These are phyloP conservation scores for Dactylis glomerata DNA, from an alignment of 176 grass and related monocot species.

Conservation along the genomic window DNA sequence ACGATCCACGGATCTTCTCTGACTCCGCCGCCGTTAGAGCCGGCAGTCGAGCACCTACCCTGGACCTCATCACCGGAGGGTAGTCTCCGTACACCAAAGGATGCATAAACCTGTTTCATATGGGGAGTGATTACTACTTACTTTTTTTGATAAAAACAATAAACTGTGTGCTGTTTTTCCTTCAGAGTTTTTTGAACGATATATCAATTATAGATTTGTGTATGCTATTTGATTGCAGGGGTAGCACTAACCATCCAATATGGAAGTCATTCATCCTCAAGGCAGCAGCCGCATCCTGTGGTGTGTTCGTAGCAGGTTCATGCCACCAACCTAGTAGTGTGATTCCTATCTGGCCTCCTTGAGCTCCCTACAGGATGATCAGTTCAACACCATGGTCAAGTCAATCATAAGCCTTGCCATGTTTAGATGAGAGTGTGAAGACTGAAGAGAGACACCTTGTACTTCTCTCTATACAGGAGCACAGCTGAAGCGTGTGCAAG, in stretches of 20 bases:
- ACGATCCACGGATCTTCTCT: conserved; percentile 37
- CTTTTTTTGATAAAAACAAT: too few species aligned
- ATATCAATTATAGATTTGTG: too few species aligned
- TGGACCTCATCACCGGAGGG: conserved; percentile 53
- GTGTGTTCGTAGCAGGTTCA: conserved; percentile 36
- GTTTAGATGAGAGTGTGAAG: background rate
- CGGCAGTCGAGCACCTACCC: conserved; percentile 49
- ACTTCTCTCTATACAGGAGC: conserved; percentile 48
- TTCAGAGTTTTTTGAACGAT: too few species aligned
- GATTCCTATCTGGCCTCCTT: conserved; percentile 69
- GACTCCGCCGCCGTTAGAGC: background rate
- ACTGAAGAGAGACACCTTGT: conserved; percentile 25
- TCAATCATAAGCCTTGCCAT: background rate
- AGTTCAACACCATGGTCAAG: background rate
- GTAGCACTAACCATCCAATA: conserved; percentile 49
- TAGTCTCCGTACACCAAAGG: conserved; percentile 63
- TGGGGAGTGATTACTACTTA: too few species aligned
- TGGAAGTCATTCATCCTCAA: conserved; percentile 71
- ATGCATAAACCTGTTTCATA: conserved; percentile 43
- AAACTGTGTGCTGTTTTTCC: too few species aligned
- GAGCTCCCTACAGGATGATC: conserved; percentile 16
- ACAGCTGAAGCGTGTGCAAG: conserved; percentile 47
- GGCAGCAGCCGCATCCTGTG: conserved; percentile 51
- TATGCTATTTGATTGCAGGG: too few species aligned
- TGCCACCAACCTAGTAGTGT: conserved; percentile 63